phyloP scores from a whole-genome alignment of 2,329 filamentous ascomycete species.

The Fusarium luffae region DNA sequence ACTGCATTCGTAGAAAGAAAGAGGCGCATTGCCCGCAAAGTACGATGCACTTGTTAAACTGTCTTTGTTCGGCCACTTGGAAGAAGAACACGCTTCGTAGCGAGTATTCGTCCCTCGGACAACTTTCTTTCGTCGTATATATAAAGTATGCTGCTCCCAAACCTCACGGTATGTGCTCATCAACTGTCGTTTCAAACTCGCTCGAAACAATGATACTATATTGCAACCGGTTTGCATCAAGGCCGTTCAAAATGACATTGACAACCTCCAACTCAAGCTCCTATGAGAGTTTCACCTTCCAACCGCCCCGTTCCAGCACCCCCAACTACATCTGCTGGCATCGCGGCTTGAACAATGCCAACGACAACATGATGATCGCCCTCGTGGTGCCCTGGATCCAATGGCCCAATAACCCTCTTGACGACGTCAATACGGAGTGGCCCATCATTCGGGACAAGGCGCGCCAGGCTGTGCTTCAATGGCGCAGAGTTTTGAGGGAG shows the following conservation, averaged over 20 bases:
- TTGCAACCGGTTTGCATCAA: neutral
- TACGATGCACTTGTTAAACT: neutral
- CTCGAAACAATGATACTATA: neutral
- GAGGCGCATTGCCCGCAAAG: neutral
- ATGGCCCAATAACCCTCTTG: conserved; percentile 17
- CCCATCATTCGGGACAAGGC: conserved; percentile 8
- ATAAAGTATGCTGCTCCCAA: neutral
- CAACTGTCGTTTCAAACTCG: neutral
- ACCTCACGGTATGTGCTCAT: neutral
- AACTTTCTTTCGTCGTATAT: neutral
- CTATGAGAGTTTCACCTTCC: conserved; percentile 12
- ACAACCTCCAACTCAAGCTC: neutral
- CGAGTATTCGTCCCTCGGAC: neutral
- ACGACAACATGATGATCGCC: conserved; percentile 11
- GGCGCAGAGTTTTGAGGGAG: neutral
- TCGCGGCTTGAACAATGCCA: conserved; percentile 15
- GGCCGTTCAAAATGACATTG: neutral
- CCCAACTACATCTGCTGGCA: conserved; percentile 12
- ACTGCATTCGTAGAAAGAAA: neutral
- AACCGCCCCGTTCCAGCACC: conserved; percentile 7
- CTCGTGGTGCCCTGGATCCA: conserved; percentile 25
- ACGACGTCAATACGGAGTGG: neutral
- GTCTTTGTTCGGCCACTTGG: neutral
- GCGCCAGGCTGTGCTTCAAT: neutral
- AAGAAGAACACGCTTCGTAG: neutral